Percentiles rank a stretch among this genome's conserved stretches.
phyloP scores from a whole-genome alignment of 2,329 filamentous ascomycete species.

The Cladosporium cucumerinum region DNA sequence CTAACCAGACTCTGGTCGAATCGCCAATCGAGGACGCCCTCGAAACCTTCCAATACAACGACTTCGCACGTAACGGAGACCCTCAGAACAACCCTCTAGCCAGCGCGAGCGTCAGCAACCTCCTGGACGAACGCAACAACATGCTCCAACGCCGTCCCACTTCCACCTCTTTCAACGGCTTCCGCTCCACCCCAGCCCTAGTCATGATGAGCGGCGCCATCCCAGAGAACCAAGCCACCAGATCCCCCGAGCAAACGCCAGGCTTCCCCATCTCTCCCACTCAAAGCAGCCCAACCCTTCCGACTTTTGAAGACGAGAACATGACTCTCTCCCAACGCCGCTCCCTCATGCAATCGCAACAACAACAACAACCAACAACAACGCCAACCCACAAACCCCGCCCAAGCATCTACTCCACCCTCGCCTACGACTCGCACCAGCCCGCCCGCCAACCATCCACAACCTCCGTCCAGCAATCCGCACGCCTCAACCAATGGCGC shows the following conservation, averaged over 20 bases:
- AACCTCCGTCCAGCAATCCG: constrained; percentile 49
- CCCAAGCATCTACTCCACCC: constrained; percentile 12
- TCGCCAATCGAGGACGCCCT: constrained; percentile 35
- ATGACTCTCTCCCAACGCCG: constrained; percentile 67
- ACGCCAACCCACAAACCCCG: constrained; percentile 17
- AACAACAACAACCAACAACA: constrained; percentile 17
- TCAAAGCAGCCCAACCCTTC: constrained; percentile 7
- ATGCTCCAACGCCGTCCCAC: constrained; percentile 45
- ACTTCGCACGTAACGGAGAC: background rate
- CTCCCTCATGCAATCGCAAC: constrained; percentile 33
- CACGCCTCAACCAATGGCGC: constrained; percentile 64
- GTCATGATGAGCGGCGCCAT: constrained; percentile 22
- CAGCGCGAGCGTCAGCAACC: constrained; percentile 35
- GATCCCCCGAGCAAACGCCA: constrained; percentile 18
- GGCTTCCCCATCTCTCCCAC: constrained; percentile 5
- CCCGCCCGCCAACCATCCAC: constrained; percentile 48
- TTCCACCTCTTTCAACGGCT: constrained; percentile 38
- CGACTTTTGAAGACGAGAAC: constrained; percentile 55
- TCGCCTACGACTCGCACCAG: constrained; percentile 54
- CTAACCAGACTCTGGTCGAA: constrained; percentile 35
- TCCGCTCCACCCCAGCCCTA: constrained; percentile 32
- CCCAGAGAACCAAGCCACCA: constrained; percentile 19
- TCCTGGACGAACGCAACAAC: constrained; percentile 55
- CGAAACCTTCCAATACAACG: constrained; percentile 13
- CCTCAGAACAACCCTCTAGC: constrained; percentile 5